phyloP scores from a whole-genome alignment of 805 yeast genomes.

The Kodamaea laetipori region DNA sequence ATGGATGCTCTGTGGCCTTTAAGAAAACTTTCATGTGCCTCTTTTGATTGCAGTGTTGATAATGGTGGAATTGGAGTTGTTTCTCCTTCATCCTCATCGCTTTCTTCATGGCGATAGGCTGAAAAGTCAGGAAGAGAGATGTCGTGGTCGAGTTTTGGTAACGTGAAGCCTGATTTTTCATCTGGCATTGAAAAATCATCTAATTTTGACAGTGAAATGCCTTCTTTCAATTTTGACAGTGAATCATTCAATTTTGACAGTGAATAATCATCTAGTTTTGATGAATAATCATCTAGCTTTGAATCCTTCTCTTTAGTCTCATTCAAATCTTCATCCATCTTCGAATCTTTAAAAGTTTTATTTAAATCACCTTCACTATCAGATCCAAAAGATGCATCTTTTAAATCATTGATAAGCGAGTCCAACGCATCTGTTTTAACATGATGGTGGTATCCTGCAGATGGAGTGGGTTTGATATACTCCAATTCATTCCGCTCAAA shows the following conservation, averaged over 20 bases:
- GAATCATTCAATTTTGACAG: no score
- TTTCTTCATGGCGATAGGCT: conserved; percentile 16
- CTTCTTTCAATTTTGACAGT: no score
- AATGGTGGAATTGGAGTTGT: conserved; percentile 31
- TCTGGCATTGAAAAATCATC: no score
- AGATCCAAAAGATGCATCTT: conserved; percentile 17
- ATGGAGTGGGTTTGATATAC: conserved; percentile 3
- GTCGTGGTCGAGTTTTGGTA: conserved; percentile 15
- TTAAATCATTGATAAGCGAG: conserved; percentile 39
- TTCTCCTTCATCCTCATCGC: conserved; percentile 14
- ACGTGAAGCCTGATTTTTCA: background rate
- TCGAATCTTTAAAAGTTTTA: no score
- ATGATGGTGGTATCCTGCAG: conserved; percentile 5
- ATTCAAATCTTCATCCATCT: no score
- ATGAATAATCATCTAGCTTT: no score
- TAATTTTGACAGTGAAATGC: no score
- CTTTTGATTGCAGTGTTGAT: conserved; percentile 22
- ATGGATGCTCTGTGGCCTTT: conserved; percentile 34
- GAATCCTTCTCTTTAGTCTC: no score
- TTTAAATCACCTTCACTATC: conserved; percentile 6
- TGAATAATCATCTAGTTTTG: no score
- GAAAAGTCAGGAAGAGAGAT: conserved; percentile 33
- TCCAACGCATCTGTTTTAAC: conserved; percentile 36
- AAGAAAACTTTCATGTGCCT: conserved; percentile 27
- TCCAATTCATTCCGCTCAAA: conserved; percentile 2